Evolutionary conservation across 2,329 filamentous ascomycete genomes (phyloP), one percentile per base, ranked within the genome.

Genomic region (Aspergillus sp.): DNA sequence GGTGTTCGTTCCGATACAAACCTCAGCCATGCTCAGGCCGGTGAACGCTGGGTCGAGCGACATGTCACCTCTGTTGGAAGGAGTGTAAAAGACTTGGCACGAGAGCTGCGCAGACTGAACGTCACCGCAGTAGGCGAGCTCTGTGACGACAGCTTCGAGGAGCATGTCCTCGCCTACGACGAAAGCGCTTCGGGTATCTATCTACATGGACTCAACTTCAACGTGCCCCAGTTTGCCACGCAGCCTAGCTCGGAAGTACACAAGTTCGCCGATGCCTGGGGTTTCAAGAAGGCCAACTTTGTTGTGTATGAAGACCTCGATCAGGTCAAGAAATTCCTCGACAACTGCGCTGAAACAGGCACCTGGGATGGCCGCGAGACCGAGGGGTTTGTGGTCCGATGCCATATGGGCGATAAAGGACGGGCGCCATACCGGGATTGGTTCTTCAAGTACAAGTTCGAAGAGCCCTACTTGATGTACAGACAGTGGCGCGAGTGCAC

Each of bases 361-460:
- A 89, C 91, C 38, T 94, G 96, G 77, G 88, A 90, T 64, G 94
- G 93, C 8, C 90, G 93, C 57, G 94, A 98, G 67, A 94, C 96
- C 0, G 95, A 99, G 77, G 95, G 95, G 3, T 99, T 99, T 69
- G 95, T 99, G 59, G 90, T 99, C 67, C 89, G 95, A 58, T 98
- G 95, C 84, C 91, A 87, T 79, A 87, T 81, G 81, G 82, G 72
- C 56, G 70, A 77, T 51, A 80, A 81, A 0, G 78, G 77, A 1
- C 73, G 75, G 13, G 75, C 75, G 2, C 84, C 85, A 0, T 95
- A 88, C 74, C 80, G 85, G n/a, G 93, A 99, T 75, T 99, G 95
- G 95, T 99, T 99, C 78, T 99, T 99, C 88, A 99, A 99, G 78
- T 99, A 93, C 85, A 99, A 99, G 80, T 99, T 99, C 62, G 95